Evolutionary conservation across 176 grass and related monocot species (phyloP).

Genomic region (Hyparrhenia diplandra): DNA sequence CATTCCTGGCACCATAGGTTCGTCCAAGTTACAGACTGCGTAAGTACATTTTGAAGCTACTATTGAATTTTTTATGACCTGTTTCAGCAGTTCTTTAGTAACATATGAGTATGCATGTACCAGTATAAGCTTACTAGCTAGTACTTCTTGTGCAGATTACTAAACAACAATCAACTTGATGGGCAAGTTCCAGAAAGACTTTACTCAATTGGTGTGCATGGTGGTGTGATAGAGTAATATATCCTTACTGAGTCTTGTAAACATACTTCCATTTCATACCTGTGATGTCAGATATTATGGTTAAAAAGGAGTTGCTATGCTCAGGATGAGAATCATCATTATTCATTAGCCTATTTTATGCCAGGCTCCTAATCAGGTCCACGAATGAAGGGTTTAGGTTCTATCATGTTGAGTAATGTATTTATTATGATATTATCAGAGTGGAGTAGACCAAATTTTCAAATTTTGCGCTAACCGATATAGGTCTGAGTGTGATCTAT

Average conservation of each 20-base stretch:
- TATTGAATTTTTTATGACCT: conserved; percentile 15
- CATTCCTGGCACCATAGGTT: conserved; percentile 89
- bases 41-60: conserved; percentile 40
- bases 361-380: neutral
- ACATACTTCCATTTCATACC: neutral
- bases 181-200: conserved; percentile 96
- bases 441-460: neutral
- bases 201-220: conserved; percentile 94
- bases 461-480: neutral
- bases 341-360: neutral
- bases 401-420: neutral
- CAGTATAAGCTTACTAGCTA: conserved; percentile 5
- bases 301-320: neutral
- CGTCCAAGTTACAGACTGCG: conserved; percentile 73
- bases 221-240: conserved; percentile 98
- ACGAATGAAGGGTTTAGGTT: neutral
- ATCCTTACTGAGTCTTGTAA: neutral
- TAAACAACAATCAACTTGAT: conserved; percentile 87
- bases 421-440: neutral
- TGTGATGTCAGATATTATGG: neutral
- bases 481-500: neutral
- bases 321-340: neutral
- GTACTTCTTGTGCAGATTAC: conserved; percentile 47
- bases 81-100: neutral
- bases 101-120: neutral